Conservation (phyloP, 495 filamentous ascomycete species). For the Viridothelium virens region DNA sequence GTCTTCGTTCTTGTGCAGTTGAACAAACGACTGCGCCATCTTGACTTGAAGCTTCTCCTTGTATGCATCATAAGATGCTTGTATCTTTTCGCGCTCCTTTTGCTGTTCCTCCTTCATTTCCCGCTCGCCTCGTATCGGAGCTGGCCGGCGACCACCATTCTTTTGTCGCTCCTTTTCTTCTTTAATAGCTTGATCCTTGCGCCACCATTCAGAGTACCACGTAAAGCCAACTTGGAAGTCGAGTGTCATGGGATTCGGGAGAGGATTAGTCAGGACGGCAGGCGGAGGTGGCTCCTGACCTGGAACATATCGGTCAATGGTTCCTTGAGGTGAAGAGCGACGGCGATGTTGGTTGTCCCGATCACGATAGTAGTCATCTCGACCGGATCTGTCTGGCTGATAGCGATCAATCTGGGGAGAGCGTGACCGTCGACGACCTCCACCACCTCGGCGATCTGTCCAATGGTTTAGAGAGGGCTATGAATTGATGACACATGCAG, state of each 20-base stretch:
- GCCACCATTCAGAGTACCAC: conserved; percentile 97
- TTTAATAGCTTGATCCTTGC: conserved; percentile 72
- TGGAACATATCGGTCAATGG: conserved; percentile 94
- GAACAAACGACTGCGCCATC: conserved; percentile 82
- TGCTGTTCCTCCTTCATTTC: conserved; percentile 80
- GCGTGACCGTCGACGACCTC: conserved; percentile 45
- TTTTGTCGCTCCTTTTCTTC: conserved; percentile 75
- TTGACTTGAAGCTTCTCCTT: conserved; percentile 89
- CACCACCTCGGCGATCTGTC: conserved; percentile 49
- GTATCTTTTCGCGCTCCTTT: conserved; percentile 81
- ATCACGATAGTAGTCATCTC: conserved; percentile 67
- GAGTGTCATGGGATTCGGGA: conserved; percentile 73
- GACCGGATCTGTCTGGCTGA: conserved; percentile 39
- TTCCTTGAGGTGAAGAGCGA: conserved; percentile 54
- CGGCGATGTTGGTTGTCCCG: conserved; percentile 52
- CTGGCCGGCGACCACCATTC: conserved; percentile 64
- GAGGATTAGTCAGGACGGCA: conserved; percentile 55
- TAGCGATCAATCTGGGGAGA: conserved; percentile 43
- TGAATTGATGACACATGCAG: conserved; percentile 13
- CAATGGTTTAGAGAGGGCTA: conserved; percentile 43
- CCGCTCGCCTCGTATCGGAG: conserved; percentile 58
- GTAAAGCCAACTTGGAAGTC: conserved; percentile 95
- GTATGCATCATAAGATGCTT: conserved; percentile 85
- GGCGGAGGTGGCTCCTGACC: conserved; percentile 61
- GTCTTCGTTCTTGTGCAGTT: conserved; percentile 83